These are phyloP conservation scores for Leccinum incarnatum DNA, from an alignment of 768 basidiomycete genomes.

Conservation along the genomic window DNA sequence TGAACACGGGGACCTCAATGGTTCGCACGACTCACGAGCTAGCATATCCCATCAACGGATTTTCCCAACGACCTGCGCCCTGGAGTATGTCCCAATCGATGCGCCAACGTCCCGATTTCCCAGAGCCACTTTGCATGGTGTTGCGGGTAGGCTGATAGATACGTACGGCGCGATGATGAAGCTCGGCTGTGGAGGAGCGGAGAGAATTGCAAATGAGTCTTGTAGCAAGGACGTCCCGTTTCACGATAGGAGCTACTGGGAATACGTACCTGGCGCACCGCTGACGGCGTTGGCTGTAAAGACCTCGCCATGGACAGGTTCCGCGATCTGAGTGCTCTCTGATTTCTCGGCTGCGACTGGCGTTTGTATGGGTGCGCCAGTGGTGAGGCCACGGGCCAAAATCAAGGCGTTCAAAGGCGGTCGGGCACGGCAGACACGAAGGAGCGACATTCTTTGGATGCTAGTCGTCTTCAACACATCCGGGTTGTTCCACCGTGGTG, in stretches of 20 bases:
- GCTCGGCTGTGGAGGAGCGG: slow-evolving; percentile 53
- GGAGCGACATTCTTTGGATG: slow-evolving; percentile 48
- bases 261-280: slow-evolving; percentile 73
- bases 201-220: neutral
- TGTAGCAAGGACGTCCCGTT: neutral
- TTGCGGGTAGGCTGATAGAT: slow-evolving; percentile 92
- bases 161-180: slow-evolving; percentile 83
- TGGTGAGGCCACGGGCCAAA: slow-evolving; percentile 20
- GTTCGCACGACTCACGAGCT: slow-evolving; percentile 67
- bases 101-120: slow-evolving; percentile 85
- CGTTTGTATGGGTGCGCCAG: slow-evolving; percentile 21
- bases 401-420: slow-evolving; percentile 14
- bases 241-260: neutral
- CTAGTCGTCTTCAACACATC: neutral
- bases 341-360: slow-evolving; percentile 18
- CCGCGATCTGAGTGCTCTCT: slow-evolving; percentile 38
- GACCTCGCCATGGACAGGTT: slow-evolving; percentile 54
- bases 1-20: slow-evolving; percentile 1
- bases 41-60: slow-evolving; percentile 96
- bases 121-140: slow-evolving; percentile 92
- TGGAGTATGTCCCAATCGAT: slow-evolving; percentile 93
- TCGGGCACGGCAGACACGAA: slow-evolving; percentile 43
- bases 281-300: slow-evolving; percentile 80
- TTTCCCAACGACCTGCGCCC: slow-evolving; percentile 94
- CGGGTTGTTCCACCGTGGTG: slow-evolving; percentile 14